Evolutionary conservation across 306 rosid species (phyloP).

Genomic region (cucumber (Cucumis sativus)): DNA sequence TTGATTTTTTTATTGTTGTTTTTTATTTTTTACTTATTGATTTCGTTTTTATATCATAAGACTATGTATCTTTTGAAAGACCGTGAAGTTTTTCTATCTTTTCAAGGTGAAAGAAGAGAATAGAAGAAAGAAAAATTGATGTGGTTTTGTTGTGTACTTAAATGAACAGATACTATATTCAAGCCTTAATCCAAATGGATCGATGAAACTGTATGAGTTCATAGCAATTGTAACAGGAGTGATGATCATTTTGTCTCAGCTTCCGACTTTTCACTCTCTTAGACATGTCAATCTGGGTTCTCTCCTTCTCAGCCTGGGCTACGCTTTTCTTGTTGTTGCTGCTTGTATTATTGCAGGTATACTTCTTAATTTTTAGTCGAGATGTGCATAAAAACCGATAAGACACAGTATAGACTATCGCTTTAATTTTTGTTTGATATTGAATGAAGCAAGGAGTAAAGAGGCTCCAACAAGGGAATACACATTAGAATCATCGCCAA

Average conservation of each 20-base stretch:
- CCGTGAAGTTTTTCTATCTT: too few relatives aligned
- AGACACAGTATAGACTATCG: too few relatives aligned
- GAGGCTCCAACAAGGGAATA: constrained; percentile 55
- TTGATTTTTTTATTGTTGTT: too few relatives aligned
- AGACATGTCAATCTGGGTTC: constrained; percentile 52
- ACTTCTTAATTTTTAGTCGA: too few relatives aligned
- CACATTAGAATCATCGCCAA: constrained; percentile 34
- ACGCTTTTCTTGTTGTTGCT: constrained; percentile 25
- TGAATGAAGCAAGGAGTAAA: background rate
- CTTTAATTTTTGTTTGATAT: background rate
- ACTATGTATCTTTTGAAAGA: too few relatives aligned
- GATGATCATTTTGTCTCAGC: constrained; percentile 48
- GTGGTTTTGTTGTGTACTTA: background rate
- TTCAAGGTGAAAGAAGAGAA: background rate
- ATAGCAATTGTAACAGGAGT: constrained; percentile 34
- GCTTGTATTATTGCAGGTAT: constrained; percentile 57
- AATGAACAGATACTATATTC: constrained; percentile 43
- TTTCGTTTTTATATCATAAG: too few relatives aligned
- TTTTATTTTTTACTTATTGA: too few relatives aligned
- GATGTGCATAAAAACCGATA: too few relatives aligned
- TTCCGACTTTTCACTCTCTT: constrained; percentile 74
- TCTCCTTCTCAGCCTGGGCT: constrained; percentile 47
- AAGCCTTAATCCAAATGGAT: constrained; percentile 42
- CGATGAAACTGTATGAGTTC: constrained; percentile 61
- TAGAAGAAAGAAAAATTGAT: background rate